Conservation (phyloP, 1,139 yeast genomes). For the Fermentozyma sake region DNA sequence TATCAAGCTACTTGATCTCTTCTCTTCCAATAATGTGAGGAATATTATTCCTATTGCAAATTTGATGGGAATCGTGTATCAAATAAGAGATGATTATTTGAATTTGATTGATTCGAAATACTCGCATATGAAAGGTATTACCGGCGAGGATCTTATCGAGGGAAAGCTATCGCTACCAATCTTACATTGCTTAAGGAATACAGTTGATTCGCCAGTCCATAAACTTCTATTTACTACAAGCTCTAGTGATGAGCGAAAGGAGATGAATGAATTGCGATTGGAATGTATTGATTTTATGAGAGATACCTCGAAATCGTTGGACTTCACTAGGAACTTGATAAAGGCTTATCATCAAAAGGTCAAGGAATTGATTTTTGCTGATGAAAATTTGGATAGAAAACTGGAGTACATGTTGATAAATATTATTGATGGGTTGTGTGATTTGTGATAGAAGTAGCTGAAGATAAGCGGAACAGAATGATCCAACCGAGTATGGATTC, state of each 20-base stretch:
- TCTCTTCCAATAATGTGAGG: slow-evolving; percentile 9
- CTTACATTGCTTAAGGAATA: slow-evolving; percentile 49
- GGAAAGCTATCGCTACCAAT: slow-evolving; percentile 87
- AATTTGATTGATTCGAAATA: slow-evolving; percentile 55
- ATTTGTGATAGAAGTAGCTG: neutral
- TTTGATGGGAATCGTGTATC: slow-evolving; percentile 75
- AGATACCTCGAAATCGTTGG: slow-evolving; percentile 17
- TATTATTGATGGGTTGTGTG: neutral
- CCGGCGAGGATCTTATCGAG: slow-evolving; percentile 83
- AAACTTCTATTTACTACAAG: slow-evolving; percentile 16
- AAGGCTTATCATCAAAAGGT: slow-evolving; percentile 17
- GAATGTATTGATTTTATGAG: slow-evolving; percentile 21
- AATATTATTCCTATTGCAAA: slow-evolving; percentile 62
- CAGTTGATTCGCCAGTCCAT: slow-evolving; percentile 20
- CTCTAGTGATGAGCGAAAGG: slow-evolving; percentile 1
- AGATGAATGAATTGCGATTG: slow-evolving; percentile 9
- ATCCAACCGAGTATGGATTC: no score
- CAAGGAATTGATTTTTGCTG: slow-evolving; percentile 8
- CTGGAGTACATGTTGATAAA: neutral
- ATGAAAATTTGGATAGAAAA: neutral
- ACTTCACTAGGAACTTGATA: slow-evolving; percentile 18
- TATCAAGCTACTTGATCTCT: slow-evolving; percentile 53
- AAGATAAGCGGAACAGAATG: no score
- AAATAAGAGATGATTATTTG: slow-evolving; percentile 75
- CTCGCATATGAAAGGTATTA: slow-evolving; percentile 61